A percentile compares a stretch with the other conserved stretches of the same genome.
These are phyloP conservation scores for Thermomucor indicae-seudaticae DNA, from an alignment of 371 early-diverging fungal species.

Conservation along the genomic window DNA sequence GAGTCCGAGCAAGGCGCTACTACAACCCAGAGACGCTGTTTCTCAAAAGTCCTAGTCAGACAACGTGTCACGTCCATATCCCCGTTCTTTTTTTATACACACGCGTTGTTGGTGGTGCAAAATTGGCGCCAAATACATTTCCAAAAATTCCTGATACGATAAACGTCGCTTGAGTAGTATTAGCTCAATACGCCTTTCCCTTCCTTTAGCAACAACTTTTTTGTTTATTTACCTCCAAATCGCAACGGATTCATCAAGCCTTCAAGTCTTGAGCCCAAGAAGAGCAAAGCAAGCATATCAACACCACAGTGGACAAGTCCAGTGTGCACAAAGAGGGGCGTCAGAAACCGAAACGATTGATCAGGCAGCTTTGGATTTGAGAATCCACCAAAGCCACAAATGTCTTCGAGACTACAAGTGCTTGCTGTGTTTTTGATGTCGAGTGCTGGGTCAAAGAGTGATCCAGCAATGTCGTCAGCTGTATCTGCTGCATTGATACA, in stretches of 20 bases:
- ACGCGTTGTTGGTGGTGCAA: constrained; percentile 48
- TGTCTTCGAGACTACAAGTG: constrained; percentile 35
- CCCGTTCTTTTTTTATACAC: not conserved
- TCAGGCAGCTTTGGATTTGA: constrained; percentile 27
- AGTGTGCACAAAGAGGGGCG: constrained; percentile 74
- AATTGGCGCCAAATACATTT: constrained; percentile 49
- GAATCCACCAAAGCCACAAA: constrained; percentile 47
- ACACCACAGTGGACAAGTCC: constrained; percentile 67
- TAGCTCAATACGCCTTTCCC: not conserved
- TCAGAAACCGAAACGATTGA: constrained; percentile 74
- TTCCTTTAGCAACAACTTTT: not conserved
- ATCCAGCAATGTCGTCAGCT: not conserved
- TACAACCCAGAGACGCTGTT: constrained; percentile 63
- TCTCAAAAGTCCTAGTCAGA: not conserved
- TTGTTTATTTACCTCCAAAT: constrained; percentile 35
- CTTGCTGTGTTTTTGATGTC: no score
- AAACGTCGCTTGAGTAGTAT: constrained; percentile 35
- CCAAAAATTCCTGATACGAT: constrained; percentile 49
- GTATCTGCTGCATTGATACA: constrained; percentile 13
- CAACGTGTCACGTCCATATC: not conserved
- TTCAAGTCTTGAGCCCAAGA: constrained; percentile 62
- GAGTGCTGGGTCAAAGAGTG: constrained; percentile 12
- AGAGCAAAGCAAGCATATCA: constrained; percentile 58
- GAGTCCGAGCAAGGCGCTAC: constrained; percentile 68
- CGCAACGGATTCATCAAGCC: constrained; percentile 64